These are phyloP conservation scores for Microcyclosporella mali DNA, from an alignment of 2,329 filamentous ascomycete genomes.

Conservation along the genomic window DNA sequence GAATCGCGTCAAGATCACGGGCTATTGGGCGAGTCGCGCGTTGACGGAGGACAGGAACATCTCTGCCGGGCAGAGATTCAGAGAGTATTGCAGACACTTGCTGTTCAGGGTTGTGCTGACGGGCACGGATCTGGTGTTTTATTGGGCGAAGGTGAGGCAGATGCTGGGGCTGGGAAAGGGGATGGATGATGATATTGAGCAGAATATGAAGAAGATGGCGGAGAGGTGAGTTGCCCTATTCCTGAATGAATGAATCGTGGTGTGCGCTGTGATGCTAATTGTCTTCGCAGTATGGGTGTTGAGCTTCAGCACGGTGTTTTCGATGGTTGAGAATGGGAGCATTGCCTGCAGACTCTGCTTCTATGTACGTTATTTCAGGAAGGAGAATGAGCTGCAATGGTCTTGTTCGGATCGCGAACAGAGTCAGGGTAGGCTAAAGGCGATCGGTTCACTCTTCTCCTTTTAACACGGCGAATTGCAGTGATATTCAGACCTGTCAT, in stretches of 20 bases:
- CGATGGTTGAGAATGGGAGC: constrained; percentile 57
- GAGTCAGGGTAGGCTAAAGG: no score
- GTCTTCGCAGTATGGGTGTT: constrained; percentile 65
- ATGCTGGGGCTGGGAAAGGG: constrained; percentile 68
- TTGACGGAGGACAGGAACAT: constrained; percentile 69
- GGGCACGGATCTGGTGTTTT: constrained; percentile 74
- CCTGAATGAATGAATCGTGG: not conserved
- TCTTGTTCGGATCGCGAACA: no score
- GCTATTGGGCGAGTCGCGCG: constrained; percentile 78
- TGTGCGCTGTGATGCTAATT: constrained; percentile 17
- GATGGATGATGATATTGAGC: constrained; percentile 92
- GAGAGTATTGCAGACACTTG: constrained; percentile 68
- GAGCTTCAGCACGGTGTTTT: constrained; percentile 86
- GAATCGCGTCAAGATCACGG: constrained; percentile 89
- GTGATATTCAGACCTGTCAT: no score
- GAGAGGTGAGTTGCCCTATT: constrained; percentile 41
- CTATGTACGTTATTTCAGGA: no score
- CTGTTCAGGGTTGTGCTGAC: constrained; percentile 75
- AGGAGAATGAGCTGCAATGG: no score
- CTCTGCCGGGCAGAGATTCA: constrained; percentile 54
- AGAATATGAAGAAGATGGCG: constrained; percentile 77
- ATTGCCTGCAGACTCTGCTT: no score
- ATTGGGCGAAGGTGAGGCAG: constrained; percentile 71
- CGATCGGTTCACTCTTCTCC: no score
- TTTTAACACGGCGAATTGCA: no score